phyloP scores from a whole-genome alignment of 305 asterid genomes.

The Ilex paraguariensis region DNA sequence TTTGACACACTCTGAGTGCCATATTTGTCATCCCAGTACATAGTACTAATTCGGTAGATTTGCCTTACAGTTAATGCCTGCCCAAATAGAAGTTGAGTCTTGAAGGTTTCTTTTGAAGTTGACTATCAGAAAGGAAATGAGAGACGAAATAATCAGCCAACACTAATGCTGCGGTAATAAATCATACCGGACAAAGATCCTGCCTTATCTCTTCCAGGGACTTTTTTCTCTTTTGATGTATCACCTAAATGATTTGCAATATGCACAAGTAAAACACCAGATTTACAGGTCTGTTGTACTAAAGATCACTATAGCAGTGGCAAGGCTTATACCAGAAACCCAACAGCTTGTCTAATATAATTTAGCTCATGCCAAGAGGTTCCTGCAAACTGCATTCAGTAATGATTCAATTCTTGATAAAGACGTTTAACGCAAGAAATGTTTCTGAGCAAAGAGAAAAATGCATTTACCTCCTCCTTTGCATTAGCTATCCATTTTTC shows the following conservation, averaged over 20 bases:
- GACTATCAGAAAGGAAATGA: constrained; percentile 6
- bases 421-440: constrained; percentile 7
- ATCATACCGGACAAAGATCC: constrained; percentile 88
- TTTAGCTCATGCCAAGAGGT: constrained; percentile 97
- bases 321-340: constrained; percentile 65
- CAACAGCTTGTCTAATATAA: constrained; percentile 97
- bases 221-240: constrained; percentile 93
- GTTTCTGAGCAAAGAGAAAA: constrained; percentile 10
- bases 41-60: constrained; percentile 94
- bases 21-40: constrained; percentile 99
- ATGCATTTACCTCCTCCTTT: constrained; percentile 67
- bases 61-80: constrained; percentile 93
- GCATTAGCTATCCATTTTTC: constrained; percentile 93
- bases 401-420: constrained; percentile 20
- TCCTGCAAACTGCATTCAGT: constrained; percentile 74
- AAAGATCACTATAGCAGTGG: constrained; percentile 11
- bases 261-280: constrained; percentile 4
- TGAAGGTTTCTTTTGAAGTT: constrained; percentile 10
- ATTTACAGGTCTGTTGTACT: neutral
- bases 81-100: constrained; percentile 6
- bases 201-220: constrained; percentile 87
- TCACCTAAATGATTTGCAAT: constrained; percentile 47
- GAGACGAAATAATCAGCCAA: constrained; percentile 1
- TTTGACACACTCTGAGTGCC: constrained; percentile 97
- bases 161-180: constrained; percentile 6